A percentile compares a stretch with the other conserved stretches of the same genome.
Conservation (phyloP, 2,329 filamentous ascomycete species). For the Trichoderma oligosporum region DNA sequence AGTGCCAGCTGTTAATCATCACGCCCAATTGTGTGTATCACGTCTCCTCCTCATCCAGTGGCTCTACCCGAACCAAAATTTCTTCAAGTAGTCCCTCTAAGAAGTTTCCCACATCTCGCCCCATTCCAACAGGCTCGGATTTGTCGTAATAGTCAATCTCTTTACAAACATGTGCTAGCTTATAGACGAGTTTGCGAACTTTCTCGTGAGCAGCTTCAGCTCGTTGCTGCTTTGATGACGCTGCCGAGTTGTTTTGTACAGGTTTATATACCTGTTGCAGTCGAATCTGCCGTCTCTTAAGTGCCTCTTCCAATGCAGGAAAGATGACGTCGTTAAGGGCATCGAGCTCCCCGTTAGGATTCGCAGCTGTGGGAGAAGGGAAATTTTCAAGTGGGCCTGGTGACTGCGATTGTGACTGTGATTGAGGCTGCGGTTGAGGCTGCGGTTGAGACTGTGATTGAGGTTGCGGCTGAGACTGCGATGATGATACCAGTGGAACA, state of each 20-base stretch:
- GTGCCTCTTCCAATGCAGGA: slow-evolving; percentile 84
- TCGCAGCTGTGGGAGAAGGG: slow-evolving; percentile 54
- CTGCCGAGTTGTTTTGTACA: slow-evolving; percentile 36
- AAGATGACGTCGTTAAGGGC: slow-evolving; percentile 88
- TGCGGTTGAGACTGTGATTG: too few relatives aligned
- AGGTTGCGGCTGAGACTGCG: slow-evolving; percentile 21
- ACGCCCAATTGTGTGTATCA: slow-evolving; percentile 13
- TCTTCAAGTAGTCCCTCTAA: slow-evolving; percentile 91
- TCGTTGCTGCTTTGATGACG: slow-evolving; percentile 63
- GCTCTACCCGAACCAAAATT: slow-evolving; percentile 86
- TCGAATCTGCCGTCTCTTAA: slow-evolving; percentile 70
- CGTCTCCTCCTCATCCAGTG: slow-evolving; percentile 68
- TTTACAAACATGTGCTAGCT: slow-evolving; percentile 76
- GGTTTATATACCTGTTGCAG: slow-evolving; percentile 51
- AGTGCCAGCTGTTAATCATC: slow-evolving; percentile 3
- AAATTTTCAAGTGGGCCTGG: slow-evolving; percentile 40
- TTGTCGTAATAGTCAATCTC: slow-evolving; percentile 89
- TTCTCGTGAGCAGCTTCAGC: slow-evolving; percentile 73
- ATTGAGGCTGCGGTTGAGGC: too few relatives aligned
- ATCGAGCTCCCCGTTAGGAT: slow-evolving; percentile 68
- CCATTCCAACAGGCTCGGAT: slow-evolving; percentile 87
- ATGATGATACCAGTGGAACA: background rate
- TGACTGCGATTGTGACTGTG: slow-evolving; percentile 31
- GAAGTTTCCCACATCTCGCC: slow-evolving; percentile 81
- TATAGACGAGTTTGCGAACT: slow-evolving; percentile 74